phyloP scores from a whole-genome alignment of 2,329 filamentous ascomycete species.

The Anthostomella pinea region DNA sequence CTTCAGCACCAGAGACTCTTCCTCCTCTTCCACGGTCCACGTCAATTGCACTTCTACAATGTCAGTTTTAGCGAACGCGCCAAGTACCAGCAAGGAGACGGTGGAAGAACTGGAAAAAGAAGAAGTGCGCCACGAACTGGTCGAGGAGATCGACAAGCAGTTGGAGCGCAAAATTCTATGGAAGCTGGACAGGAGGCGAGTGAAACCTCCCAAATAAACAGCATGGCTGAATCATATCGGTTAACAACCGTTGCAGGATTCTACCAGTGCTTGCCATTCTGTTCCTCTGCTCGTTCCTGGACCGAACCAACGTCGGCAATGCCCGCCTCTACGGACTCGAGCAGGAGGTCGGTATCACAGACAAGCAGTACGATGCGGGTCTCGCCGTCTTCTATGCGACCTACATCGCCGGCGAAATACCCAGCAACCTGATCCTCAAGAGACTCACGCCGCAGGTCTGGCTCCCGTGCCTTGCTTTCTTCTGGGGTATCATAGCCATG shows the following conservation, averaged over 20 bases:
- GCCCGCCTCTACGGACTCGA: slow-evolving; percentile 64
- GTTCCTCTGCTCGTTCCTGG: slow-evolving; percentile 62
- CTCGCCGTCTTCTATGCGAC: slow-evolving; percentile 64
- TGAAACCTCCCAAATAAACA: slow-evolving; percentile 1
- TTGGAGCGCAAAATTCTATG: slow-evolving; percentile 45
- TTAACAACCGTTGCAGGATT: slow-evolving; percentile 41
- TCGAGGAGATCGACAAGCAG: slow-evolving; percentile 18
- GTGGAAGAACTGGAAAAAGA: slow-evolving; percentile 28
- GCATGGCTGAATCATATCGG: slow-evolving; percentile 2
- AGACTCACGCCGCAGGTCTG: slow-evolving; percentile 58
- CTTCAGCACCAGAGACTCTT: no score
- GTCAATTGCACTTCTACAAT: no score
- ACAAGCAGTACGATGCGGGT: slow-evolving; percentile 62
- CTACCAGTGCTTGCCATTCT: slow-evolving; percentile 61
- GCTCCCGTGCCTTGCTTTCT: slow-evolving; percentile 54
- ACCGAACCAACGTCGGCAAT: slow-evolving; percentile 72
- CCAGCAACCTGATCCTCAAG: slow-evolving; percentile 63
- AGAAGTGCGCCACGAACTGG: slow-evolving; percentile 1
- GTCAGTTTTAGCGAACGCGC: slow-evolving; percentile 12
- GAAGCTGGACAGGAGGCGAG: slow-evolving; percentile 53
- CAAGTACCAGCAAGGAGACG: slow-evolving; percentile 15
- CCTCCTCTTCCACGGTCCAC: no score
- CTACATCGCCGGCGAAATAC: slow-evolving; percentile 62
- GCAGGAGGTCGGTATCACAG: slow-evolving; percentile 53
- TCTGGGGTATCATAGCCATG: slow-evolving; percentile 59